Evolutionary conservation across 768 basidiomycete species (phyloP).

Genomic region (Neoboletus subvelutipes): DNA sequence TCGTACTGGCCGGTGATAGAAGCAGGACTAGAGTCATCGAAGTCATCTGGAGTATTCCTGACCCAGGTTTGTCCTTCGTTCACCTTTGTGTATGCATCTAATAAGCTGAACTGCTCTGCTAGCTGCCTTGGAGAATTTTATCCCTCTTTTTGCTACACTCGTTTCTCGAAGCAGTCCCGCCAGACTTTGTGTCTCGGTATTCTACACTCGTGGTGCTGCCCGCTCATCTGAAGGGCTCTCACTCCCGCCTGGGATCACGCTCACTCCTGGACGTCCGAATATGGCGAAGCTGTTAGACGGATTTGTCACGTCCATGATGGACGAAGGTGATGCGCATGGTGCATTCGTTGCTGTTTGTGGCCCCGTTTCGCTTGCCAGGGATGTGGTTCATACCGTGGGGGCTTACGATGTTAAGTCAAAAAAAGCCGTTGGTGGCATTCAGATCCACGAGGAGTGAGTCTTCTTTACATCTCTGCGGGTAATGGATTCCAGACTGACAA

Average conservation of each 20-base stretch:
- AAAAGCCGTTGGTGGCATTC: conserved; percentile 37
- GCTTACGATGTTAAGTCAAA: conserved; percentile 24
- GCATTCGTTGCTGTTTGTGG: conserved; percentile 44
- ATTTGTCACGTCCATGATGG: conserved; percentile 41
- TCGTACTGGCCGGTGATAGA: conserved; percentile 47
- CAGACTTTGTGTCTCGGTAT: conserved; percentile 49
- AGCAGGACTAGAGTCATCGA: conserved; percentile 59
- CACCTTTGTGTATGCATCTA: not conserved
- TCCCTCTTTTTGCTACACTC: conserved; percentile 47
- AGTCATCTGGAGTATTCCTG: conserved; percentile 64
- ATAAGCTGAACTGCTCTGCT: conserved; percentile 7
- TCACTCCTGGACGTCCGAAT: conserved; percentile 54
- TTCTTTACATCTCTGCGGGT: conserved; percentile 5
- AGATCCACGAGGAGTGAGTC: conserved; percentile 40
- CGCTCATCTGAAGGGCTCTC: conserved; percentile 14
- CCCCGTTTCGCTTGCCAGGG: conserved; percentile 36
- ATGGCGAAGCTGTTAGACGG: conserved; percentile 45
- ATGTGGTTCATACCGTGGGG: conserved; percentile 33
- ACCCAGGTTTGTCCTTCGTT: conserved; percentile 42
- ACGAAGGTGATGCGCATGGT: conserved; percentile 32
- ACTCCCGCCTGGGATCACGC: conserved; percentile 40
- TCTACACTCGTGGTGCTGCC: conserved; percentile 50
- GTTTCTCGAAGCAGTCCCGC: conserved; percentile 42
- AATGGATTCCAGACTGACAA: not conserved
- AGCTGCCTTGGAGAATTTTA: conserved; percentile 47